phyloP scores from a whole-genome alignment of 148 eudicot genomes.

The Diospyros lotus region DNA sequence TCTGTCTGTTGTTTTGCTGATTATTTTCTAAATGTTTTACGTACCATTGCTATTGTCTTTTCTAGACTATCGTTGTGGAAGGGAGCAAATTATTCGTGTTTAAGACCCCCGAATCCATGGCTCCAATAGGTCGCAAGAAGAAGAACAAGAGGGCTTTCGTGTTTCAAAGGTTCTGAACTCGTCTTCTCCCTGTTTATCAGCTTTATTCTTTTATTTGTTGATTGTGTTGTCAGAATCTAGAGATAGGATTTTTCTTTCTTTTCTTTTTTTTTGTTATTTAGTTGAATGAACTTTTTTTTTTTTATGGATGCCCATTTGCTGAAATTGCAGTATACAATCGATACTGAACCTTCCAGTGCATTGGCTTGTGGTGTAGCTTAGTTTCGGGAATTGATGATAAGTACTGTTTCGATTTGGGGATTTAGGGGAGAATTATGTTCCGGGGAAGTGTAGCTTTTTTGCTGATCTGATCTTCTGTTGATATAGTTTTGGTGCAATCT shows the following conservation, averaged over 20 bases:
- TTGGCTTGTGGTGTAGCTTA: conserved; percentile 15
- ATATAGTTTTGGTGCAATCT: background rate
- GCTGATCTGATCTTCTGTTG: background rate
- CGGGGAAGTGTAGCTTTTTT: background rate
- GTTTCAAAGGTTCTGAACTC: conserved; percentile 29
- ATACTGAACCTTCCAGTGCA: conserved; percentile 17
- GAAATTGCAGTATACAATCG: conserved; percentile 29
- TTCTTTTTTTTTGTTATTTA: background rate
- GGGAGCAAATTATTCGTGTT: conserved; percentile 1
- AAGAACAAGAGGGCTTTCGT: conserved; percentile 14
- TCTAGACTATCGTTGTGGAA: background rate
- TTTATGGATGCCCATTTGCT: background rate
- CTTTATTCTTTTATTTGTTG: background rate
- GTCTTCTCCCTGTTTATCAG: background rate
- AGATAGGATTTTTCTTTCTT: background rate
- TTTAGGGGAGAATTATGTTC: background rate
- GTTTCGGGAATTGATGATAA: conserved; percentile 5
- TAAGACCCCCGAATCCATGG: background rate
- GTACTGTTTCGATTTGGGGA: background rate
- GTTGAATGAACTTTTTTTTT: background rate
- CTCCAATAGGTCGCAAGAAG: conserved; percentile 36
- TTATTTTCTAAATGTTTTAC: background rate
- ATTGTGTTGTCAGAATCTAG: background rate
- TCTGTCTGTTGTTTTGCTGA: background rate
- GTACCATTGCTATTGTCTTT: background rate